phyloP scores from a whole-genome alignment of 2,329 filamentous ascomycete species.

The Orbilia brochopaga region DNA sequence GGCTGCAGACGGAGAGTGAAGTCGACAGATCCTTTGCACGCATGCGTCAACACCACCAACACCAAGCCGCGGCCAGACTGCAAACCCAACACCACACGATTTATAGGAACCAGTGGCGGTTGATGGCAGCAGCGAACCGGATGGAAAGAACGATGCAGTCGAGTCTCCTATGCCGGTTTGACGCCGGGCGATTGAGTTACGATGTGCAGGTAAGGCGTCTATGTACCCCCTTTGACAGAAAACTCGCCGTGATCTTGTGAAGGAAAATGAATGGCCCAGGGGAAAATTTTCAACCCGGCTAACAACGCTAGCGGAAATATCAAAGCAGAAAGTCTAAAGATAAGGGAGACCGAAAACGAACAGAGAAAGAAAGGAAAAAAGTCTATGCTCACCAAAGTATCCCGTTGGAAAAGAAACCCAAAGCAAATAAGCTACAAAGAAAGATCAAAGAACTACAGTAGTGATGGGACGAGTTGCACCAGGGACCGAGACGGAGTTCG shows the following conservation, averaged over 20 bases:
- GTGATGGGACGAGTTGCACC: conserved; percentile 24
- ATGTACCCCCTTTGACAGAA: conserved; percentile 15
- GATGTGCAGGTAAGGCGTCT: conserved; percentile 11
- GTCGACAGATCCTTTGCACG: conserved; percentile 23
- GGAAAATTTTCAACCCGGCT: conserved; percentile 47
- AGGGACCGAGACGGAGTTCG: conserved; percentile 27
- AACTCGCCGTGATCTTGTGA: conserved; percentile 32
- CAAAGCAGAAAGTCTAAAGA: conserved; percentile 22
- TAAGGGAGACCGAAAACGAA: conserved; percentile 6
- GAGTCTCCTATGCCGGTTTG: conserved; percentile 3
- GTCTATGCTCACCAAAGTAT: conserved; percentile 40
- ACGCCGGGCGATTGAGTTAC: conserved; percentile 11
- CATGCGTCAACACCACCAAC: conserved; percentile 27
- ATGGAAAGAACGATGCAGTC: conserved; percentile 12
- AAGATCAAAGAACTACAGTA: conserved; percentile 41
- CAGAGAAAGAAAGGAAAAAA: conserved; percentile 20
- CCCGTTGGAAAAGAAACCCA: conserved; percentile 44
- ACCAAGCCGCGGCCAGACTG: conserved; percentile 12
- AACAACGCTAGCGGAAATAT: conserved; percentile 51
- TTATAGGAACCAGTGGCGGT: conserved; percentile 22
- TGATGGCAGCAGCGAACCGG: conserved; percentile 17
- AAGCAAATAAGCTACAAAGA: conserved; percentile 37
- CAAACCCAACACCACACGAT: conserved; percentile 12
- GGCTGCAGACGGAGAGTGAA: conserved; percentile 27
- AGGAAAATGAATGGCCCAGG: conserved; percentile 12